These are phyloP conservation scores for Ophiostoma sp. DNA, from an alignment of 2,329 filamentous ascomycete species.

Conservation along the genomic window DNA sequence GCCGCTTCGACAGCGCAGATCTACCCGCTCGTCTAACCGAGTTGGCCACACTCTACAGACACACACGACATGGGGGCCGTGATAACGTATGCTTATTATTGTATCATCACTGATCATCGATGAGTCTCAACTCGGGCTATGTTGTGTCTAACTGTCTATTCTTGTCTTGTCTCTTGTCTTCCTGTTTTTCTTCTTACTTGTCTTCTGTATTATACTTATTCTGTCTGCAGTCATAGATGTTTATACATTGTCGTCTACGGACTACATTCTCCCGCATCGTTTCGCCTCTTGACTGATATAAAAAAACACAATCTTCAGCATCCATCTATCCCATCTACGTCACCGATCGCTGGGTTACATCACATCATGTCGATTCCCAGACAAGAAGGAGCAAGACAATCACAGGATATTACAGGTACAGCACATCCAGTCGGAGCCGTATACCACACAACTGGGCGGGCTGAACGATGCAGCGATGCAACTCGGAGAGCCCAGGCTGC, in stretches of 20 bases:
- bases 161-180: neutral
- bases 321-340: neutral
- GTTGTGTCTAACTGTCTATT: neutral
- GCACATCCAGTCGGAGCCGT: neutral
- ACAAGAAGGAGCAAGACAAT: neutral
- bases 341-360: neutral
- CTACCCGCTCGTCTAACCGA: neutral
- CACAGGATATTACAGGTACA: neutral
- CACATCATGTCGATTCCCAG: neutral
- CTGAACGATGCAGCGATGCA: neutral
- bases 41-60: neutral
- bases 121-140: neutral
- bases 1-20: neutral
- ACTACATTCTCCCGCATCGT: too few relatives aligned
- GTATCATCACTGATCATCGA: too few relatives aligned
- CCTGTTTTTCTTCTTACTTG: neutral
- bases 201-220: neutral
- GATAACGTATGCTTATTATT: neutral
- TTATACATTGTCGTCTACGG: too few relatives aligned
- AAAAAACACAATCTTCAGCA: too few relatives aligned
- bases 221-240: neutral
- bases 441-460: neutral
- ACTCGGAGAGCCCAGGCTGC: neutral
- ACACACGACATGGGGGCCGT: neutral
- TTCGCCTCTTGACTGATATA: too few relatives aligned